Percentiles rank a stretch among this genome's conserved stretches.
Evolutionary conservation across 306 rosid genomes (phyloP).

Genomic region (Abrus pulchellus): DNA sequence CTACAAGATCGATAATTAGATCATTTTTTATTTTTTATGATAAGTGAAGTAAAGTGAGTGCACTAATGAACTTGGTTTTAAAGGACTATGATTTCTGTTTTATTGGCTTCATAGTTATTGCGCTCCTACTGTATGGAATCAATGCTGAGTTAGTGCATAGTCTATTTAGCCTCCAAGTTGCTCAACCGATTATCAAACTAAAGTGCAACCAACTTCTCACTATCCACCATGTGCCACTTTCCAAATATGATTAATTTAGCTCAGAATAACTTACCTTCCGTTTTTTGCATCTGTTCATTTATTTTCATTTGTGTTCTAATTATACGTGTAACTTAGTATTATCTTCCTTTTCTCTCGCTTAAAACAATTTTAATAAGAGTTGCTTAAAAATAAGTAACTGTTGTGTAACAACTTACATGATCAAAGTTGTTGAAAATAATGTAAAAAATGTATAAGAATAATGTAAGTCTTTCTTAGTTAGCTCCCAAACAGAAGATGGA

Average conservation of each 20-base stretch:
- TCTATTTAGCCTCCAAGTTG: conserved; percentile 17
- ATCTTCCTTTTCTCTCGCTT: too few species aligned
- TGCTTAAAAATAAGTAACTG: too few species aligned
- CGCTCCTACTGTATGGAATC: not conserved
- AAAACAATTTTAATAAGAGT: too few species aligned
- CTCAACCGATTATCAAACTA: not conserved
- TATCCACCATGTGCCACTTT: not conserved
- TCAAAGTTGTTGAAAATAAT: too few species aligned
- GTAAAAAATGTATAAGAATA: too few species aligned
- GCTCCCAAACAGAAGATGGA: too few species aligned
- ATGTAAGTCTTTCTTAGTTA: too few species aligned
- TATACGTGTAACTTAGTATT: not conserved
- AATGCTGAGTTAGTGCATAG: conserved; percentile 6
- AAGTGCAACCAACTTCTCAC: conserved; percentile 1
- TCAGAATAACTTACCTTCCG: not conserved
- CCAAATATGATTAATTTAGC: conserved; percentile 13
- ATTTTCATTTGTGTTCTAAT: not conserved
- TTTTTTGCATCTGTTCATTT: not conserved
- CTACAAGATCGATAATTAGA: not conserved
- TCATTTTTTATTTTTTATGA: not conserved
- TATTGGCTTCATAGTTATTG: not conserved
- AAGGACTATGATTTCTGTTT: conserved; percentile 24
- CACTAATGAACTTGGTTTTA: not conserved
- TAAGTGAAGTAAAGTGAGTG: not conserved
- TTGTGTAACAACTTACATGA: too few species aligned